phyloP scores from a whole-genome alignment of 2,329 filamentous ascomycete genomes.

The Pleoardoris graminearum region DNA sequence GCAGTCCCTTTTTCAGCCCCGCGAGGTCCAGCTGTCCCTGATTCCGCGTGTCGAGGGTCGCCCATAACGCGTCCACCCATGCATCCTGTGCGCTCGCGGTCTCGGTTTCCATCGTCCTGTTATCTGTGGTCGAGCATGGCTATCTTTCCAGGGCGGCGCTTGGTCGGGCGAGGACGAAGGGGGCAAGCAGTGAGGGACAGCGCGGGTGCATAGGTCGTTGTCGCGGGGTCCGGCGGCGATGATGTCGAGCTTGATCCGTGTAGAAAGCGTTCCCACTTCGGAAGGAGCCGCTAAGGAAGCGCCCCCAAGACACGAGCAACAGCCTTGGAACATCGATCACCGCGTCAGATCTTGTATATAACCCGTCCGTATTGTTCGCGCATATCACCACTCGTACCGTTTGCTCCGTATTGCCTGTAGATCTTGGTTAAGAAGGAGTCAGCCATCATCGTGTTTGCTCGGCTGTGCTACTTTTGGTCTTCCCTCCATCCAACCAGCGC shows the following conservation, averaged over 20 bases:
- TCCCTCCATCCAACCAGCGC: too few relatives aligned
- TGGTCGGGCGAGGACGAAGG: conserved; percentile 25
- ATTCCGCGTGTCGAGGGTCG: conserved; percentile 73
- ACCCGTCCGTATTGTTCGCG: not conserved
- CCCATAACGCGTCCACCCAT: conserved; percentile 83
- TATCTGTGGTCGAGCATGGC: conserved; percentile 48
- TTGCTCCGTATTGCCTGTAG: too few relatives aligned
- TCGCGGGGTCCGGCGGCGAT: conserved; percentile 22
- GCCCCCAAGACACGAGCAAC: too few relatives aligned
- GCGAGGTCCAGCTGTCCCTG: conserved; percentile 82
- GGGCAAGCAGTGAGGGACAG: conserved; percentile 24
- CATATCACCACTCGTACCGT: not conserved
- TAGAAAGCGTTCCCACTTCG: conserved; percentile 7
- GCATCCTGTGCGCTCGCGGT: conserved; percentile 77
- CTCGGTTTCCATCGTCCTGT: conserved; percentile 69
- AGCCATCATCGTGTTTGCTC: too few relatives aligned
- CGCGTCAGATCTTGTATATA: not conserved
- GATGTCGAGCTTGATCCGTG: conserved; percentile 6
- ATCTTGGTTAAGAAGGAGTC: too few relatives aligned
- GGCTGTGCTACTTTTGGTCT: too few relatives aligned
- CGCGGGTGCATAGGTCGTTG: conserved; percentile 26
- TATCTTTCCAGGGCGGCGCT: conserved; percentile 28
- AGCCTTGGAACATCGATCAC: not conserved
- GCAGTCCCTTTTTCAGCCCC: conserved; percentile 81
- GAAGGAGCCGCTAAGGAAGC: conserved; percentile 4